A percentile compares a stretch with the other conserved stretches of the same genome.
phyloP scores from a whole-genome alignment of 2,329 filamentous ascomycete genomes.

The Ophiostoma sp. region DNA sequence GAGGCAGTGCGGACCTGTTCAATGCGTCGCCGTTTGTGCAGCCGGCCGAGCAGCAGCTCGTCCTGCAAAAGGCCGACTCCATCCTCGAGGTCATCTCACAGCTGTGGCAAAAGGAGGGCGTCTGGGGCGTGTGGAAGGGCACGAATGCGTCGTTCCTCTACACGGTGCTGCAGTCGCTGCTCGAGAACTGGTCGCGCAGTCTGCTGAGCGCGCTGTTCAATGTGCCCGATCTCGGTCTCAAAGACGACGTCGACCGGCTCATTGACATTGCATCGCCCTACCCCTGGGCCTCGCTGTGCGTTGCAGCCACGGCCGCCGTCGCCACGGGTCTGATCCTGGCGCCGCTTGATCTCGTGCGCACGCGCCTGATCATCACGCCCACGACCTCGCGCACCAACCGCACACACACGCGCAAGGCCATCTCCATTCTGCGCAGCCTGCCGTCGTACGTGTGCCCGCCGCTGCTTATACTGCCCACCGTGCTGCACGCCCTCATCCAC shows the following conservation, averaged over 20 bases:
- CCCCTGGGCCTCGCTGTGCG: slow-evolving; percentile 72
- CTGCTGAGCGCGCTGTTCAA: slow-evolving; percentile 87
- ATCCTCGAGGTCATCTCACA: slow-evolving; percentile 81
- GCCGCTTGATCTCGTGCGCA: slow-evolving; percentile 85
- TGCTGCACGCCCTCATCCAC: slow-evolving; percentile 79
- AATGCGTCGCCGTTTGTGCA: slow-evolving; percentile 29
- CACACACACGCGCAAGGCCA: slow-evolving; percentile 64
- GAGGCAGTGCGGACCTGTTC: not conserved
- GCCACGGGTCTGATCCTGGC: slow-evolving; percentile 76
- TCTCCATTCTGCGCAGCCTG: slow-evolving; percentile 70
- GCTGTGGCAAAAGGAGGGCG: slow-evolving; percentile 82
- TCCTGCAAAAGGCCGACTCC: slow-evolving; percentile 69
- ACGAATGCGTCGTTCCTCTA: slow-evolving; percentile 92
- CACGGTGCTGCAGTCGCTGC: slow-evolving; percentile 73
- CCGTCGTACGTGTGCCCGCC: slow-evolving; percentile 71
- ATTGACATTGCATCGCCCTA: slow-evolving; percentile 69
- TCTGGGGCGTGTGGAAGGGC: slow-evolving; percentile 90
- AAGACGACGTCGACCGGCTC: slow-evolving; percentile 71
- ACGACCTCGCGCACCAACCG: slow-evolving; percentile 52
- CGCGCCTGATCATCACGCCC: slow-evolving; percentile 79
- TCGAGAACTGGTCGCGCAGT: slow-evolving; percentile 89
- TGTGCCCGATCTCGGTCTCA: slow-evolving; percentile 74
- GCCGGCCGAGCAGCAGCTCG: slow-evolving; percentile 55
- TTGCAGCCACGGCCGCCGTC: slow-evolving; percentile 59
- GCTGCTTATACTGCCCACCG: slow-evolving; percentile 70